Evolutionary conservation across 108 stramenopile species (phyloP), one percentile per base, ranked within the genome.

Genomic region (Cyclotella baltica): DNA sequence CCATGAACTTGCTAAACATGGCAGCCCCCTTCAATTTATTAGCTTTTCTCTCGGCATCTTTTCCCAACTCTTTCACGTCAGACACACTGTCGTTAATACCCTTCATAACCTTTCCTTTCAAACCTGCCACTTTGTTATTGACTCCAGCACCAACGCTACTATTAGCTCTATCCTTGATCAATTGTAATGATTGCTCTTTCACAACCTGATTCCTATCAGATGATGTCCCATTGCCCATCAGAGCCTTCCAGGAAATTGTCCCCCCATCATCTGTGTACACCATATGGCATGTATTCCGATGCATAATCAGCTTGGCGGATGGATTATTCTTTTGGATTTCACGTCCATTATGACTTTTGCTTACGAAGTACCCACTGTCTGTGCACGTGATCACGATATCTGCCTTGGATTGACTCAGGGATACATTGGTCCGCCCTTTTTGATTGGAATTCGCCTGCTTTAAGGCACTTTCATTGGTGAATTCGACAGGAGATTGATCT

Each of bases 261-360:
- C 77, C 77, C 18, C 68, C 77, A 15, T 77, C 77, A 48, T 77
- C 77, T n/a, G 61, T 62, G 34, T 77, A 77, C 0, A 77, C 77
- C 67, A 77, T 70, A 52, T 77, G 77, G 11, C 38, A 55, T 30
- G 77, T 25, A 64, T 77, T 77, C 19, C 77, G 67, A 69, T 77
- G 77, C 4, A 77, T 29, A 16, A 77, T 38, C 13, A 77, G 61
- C n/a, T 77, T 77, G 0, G 36, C 29, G 8, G 51, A 70, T 20
- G 77, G 77, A 63, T 77, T 77, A 10, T 63, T 70, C 69, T 53
- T 77, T 64, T 77, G 77, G 43, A 77, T 77, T 62, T 62, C 77
- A 18, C 77, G 57, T 27, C 50, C 77, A 38, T 70, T 62, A 40
- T 77, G 77, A 29, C 19, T 58, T 47, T 70, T 70, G n/a, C 50